Evolutionary conservation across 2,329 filamentous ascomycete genomes (phyloP).

Genomic region (Trichophyton schoenleinii): DNA sequence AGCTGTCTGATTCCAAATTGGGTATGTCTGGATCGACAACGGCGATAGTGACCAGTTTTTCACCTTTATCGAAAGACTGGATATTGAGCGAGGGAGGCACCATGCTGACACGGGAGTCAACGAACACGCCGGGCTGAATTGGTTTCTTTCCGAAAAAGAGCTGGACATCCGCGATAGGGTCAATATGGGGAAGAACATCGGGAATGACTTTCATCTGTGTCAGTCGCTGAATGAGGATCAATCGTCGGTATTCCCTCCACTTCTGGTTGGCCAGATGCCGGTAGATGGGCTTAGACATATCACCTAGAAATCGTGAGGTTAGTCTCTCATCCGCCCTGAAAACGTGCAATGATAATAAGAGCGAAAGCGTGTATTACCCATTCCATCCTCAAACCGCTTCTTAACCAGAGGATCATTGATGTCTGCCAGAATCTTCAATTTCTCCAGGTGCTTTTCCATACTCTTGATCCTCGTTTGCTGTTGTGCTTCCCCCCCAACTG

Average conservation of each 20-base stretch:
- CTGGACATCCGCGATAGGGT: slow-evolving; percentile 66
- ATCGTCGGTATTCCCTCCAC: slow-evolving; percentile 73
- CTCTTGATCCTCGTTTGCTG: slow-evolving; percentile 57
- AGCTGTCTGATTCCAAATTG: slow-evolving; percentile 59
- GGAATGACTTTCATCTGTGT: slow-evolving; percentile 76
- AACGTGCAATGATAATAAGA: not conserved
- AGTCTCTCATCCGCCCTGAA: slow-evolving; percentile 10
- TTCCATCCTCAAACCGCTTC: slow-evolving; percentile 82
- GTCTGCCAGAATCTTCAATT: slow-evolving; percentile 78
- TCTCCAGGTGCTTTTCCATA: slow-evolving; percentile 59
- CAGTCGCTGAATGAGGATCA: slow-evolving; percentile 72
- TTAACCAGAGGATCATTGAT: slow-evolving; percentile 93
- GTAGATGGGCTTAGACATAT: slow-evolving; percentile 96
- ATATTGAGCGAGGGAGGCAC: slow-evolving; percentile 62
- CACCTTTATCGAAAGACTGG: slow-evolving; percentile 70
- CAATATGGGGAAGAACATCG: slow-evolving; percentile 69
- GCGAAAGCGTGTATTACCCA: slow-evolving; percentile 45
- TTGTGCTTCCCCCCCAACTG: slow-evolving; percentile 48
- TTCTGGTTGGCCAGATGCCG: slow-evolving; percentile 74
- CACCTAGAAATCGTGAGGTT: slow-evolving; percentile 43
- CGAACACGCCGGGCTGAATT: slow-evolving; percentile 62
- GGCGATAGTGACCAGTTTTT: slow-evolving; percentile 70
- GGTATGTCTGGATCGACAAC: slow-evolving; percentile 89
- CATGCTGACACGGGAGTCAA: slow-evolving; percentile 63
- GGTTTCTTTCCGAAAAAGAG: slow-evolving; percentile 63